Evolutionary conservation across 148 eudicot species (phyloP).

Genomic region (Rhododendron williamsianum): DNA sequence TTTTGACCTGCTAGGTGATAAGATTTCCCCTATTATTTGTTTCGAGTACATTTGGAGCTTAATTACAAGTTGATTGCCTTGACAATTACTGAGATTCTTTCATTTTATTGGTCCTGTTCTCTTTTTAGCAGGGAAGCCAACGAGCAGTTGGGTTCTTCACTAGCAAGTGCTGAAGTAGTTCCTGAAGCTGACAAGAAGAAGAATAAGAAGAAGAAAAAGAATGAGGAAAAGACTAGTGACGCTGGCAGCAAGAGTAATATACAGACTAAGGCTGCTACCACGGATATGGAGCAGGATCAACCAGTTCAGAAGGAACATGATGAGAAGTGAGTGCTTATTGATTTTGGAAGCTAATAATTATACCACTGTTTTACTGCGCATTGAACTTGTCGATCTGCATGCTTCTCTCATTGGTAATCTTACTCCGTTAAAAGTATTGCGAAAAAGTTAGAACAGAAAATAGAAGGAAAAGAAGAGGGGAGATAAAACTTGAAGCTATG

Average conservation of each 20-base stretch:
- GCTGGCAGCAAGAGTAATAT: background rate
- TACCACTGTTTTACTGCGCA: background rate
- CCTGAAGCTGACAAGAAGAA: slow-evolving; percentile 35
- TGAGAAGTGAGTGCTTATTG: slow-evolving; percentile 27
- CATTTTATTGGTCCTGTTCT: background rate
- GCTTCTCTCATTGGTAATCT: background rate
- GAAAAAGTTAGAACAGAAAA: background rate
- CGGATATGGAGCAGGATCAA: background rate
- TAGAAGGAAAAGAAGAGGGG: background rate
- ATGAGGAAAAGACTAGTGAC: slow-evolving; percentile 23
- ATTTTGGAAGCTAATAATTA: background rate
- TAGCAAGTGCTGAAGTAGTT: slow-evolving; percentile 11
- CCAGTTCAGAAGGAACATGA: slow-evolving; percentile 18
- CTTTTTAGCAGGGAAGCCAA: slow-evolving; percentile 17
- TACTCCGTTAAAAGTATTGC: background rate
- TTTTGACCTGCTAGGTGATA: background rate
- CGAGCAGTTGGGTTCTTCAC: slow-evolving; percentile 13
- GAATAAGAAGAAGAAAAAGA: slow-evolving; percentile 47
- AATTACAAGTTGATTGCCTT: background rate
- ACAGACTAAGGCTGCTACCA: slow-evolving; percentile 6
- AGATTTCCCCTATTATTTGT: background rate
- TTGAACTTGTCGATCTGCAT: background rate
- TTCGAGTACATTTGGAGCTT: background rate
- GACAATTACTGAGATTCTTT: background rate
- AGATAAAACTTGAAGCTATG: background rate